Evolutionary conservation across 345 rosid species (phyloP), one percentile per base, ranked within the genome.

Genomic region (Rhodomyrtus tomentosa): DNA sequence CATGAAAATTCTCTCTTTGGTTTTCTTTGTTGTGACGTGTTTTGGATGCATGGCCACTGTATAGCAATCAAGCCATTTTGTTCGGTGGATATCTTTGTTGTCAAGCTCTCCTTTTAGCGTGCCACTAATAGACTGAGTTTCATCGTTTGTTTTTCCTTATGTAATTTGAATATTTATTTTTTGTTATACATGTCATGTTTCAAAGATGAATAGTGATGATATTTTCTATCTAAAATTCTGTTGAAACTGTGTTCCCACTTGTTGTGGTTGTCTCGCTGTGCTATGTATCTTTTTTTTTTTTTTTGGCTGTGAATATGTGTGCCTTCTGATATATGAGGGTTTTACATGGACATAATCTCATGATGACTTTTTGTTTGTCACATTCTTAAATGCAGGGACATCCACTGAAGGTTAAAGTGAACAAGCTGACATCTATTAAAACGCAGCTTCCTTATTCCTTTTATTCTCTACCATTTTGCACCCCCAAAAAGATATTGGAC

Each of bases 371-470:
- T 81, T 5, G 7, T 32, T 50, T 52, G 40, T 52, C 5, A 27
- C 2, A 1, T 81, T 29, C 59, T 81, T 25, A 52, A 62, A 29
- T 88, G 85, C 90, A 96, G 98, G 96, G 98, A 27, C 95, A 92
- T 91, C 87, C 88, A 45, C 87, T 96, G 90, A 92, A 86, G 83
- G 98, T 96, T 90, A 95, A 96, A 87, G 98, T 96, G 80, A 96
- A 96, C 90, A 96, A 96, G 85, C 89, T 96, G 93, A 96, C 96
- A 8, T 96, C 99, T 80, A 93, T 89, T 38, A 96, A 92, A 92
- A 96, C 99, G 3, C 99, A 96, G 89, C 98, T 96, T 86, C 99
- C 99, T 27, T 96, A 94, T 86, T 88, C 98, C 9, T 96, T 87
- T 85, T 96, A 96, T 79, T 91, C 98, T 13, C 94, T 96, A 83